Evolutionary conservation across 2,329 filamentous ascomycete species (phyloP), one percentile per base, ranked within the genome.

Genomic region (Penicillium sp.): DNA sequence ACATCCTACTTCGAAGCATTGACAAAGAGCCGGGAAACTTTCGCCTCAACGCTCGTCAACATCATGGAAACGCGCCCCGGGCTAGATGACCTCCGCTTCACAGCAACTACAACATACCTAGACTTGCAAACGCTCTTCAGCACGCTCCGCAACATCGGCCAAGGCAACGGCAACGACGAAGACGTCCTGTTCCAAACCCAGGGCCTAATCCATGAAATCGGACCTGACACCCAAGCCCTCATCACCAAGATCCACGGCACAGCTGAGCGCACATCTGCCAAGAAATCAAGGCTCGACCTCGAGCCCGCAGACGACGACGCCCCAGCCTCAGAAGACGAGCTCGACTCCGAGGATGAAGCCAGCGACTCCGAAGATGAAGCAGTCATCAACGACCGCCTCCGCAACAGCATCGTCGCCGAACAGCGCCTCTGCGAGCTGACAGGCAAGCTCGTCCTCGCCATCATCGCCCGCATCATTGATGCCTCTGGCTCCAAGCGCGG

Each of bases 381-480:
- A 2, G 67, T 71, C 6, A 63, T 56, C n/a, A 70, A 68, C n/a
- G 73, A 89, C 68, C 82, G 85, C 57, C 80, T 85, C 64, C 82
- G 87, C 48, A 82, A 84, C 40, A 85, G 87, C 56, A 82, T 97
- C 35, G 82, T 93, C 58, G 87, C 91, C 0, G 94, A 97, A 75
- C 89, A 93, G 71, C 85, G 87, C 21, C 83, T 97, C 0, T 97
- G 93, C 74, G 89, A 93, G 67, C 81, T 97, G 27, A 88, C 93
- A 0, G 89, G 87, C 61, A 95, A 94, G 71, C 85, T 96, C 43
- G 89, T 97, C 38, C 84, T 96, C 42, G 89, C 88, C 13, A 86
- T 96, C 23, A 80, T 89, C 10, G 90, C 87, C 21, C 86, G 86
- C 53, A 86, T 92, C 41, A 80, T 97, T 50, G 91, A 95, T 69